Base-by-base conservation (phyloP, 768 basidiomycete genomes). In the Pleurotus eryngii region DNA sequence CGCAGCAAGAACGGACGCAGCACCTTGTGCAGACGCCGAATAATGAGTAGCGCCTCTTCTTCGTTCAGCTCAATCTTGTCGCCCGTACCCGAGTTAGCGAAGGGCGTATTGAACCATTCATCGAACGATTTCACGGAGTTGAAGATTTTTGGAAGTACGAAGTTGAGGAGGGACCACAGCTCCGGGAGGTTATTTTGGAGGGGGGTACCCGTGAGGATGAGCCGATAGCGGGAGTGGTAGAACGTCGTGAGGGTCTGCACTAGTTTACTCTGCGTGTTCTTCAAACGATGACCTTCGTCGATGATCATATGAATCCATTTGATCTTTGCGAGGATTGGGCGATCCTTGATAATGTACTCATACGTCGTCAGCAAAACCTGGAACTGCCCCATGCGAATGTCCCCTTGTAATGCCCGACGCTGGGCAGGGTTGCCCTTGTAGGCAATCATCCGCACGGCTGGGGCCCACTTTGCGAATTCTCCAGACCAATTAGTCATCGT, bases 81-180 rank as follows among this genome's bases (percentile, higher is more conserved):
- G 7, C 90, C 89, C 0, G 92, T 91, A 27, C 96, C 96, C n/a
- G 95, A 93, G 72, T 93, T 98, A 59, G 97, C 96, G 63, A 99
- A 99, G 0, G 97, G 97, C 1, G 96, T 97, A 76, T 98, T 98
- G 81, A 98, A 99, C 97, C 97, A 99, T 68, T 98, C 97, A 65
- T 98, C 97, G 70, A 99, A 98, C 18, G 95, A 96, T 70, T 98
- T 96, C 59, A 97, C 95, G 0, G 96, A 98, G 76, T 98, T 98
- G 81, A 99, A 98, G 68, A 98, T 86, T 73, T 92, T 94, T 12
- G 93, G 93, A 4, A 94, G 80, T 35, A 90, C 94, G 68, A 98
- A 98, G 71, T 98, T 98, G 67, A 98, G 87, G 46, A 97, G 79
- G 0, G 95, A 83, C 95, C 95, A 97, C 42, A 98, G 74, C 72